Evolutionary conservation across 2,329 filamentous ascomycete species (phyloP).

Genomic region (Pseudogymnoascus sp.): DNA sequence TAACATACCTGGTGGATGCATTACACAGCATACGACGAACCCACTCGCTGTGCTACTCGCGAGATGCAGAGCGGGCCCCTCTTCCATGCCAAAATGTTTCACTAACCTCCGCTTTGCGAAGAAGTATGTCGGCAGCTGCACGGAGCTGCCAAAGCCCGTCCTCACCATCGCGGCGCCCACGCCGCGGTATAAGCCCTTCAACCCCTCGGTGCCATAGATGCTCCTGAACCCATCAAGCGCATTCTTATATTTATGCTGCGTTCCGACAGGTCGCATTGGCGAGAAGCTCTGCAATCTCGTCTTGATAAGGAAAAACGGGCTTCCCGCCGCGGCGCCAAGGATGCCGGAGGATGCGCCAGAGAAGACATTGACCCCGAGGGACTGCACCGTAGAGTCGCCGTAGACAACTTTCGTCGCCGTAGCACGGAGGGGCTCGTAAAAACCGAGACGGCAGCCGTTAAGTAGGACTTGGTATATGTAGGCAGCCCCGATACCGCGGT

Average conservation of each 20-base stretch:
- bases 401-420: slow-evolving; percentile 63
- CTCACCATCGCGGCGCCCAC: slow-evolving; percentile 91
- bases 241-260: slow-evolving; percentile 89
- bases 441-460: slow-evolving; percentile 92
- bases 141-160: slow-evolving; percentile 90
- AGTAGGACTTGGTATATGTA: slow-evolving; percentile 95
- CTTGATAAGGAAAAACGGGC: slow-evolving; percentile 96
- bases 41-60: slow-evolving; percentile 83
- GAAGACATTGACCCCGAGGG: slow-evolving; percentile 85
- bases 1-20: slow-evolving; percentile 82
- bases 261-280: slow-evolving; percentile 86
- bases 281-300: slow-evolving; percentile 92
- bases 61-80: slow-evolving; percentile 82
- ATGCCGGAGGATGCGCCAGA: slow-evolving; percentile 84
- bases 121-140: slow-evolving; percentile 96
- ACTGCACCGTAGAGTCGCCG: slow-evolving; percentile 68
- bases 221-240: slow-evolving; percentile 73
- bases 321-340: slow-evolving; percentile 84
- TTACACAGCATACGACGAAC: slow-evolving; percentile 93
- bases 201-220: slow-evolving; percentile 72
- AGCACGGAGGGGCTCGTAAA: slow-evolving; percentile 90
- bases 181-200: slow-evolving; percentile 79
- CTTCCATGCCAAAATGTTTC: slow-evolving; percentile 78
- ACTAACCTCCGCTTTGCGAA: slow-evolving; percentile 85
- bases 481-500: slow-evolving; percentile 83